These are phyloP conservation scores for Cupressus sempervirens DNA, from an alignment of 75 land plant species.

Conservation along the genomic window DNA sequence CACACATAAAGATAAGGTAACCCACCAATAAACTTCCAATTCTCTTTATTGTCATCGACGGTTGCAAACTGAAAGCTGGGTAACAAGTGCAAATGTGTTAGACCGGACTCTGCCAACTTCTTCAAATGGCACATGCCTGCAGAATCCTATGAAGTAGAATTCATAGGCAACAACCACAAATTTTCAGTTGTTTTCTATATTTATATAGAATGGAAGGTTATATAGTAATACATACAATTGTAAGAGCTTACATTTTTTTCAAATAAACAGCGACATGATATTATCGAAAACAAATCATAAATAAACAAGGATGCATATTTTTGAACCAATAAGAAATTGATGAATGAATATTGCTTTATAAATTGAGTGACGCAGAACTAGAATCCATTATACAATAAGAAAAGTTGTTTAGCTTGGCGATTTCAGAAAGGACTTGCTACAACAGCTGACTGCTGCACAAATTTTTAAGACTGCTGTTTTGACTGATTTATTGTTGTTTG, in stretches of 20 bases:
- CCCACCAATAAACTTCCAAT: constrained; percentile 78
- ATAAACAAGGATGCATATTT: not conserved
- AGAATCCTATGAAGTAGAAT: constrained; percentile 65
- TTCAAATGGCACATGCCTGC: constrained; percentile 70
- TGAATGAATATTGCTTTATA: not conserved
- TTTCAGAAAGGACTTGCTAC: not conserved
- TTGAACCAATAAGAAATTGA: not conserved
- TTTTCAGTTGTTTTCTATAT: constrained; percentile 3
- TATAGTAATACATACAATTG: not conserved
- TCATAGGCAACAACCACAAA: not conserved
- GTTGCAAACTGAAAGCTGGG: constrained; percentile 89
- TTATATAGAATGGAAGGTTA: not conserved
- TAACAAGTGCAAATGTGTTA: constrained; percentile 85
- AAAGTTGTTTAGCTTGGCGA: no score
- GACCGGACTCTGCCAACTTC: constrained; percentile 73
- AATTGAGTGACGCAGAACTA: not conserved
- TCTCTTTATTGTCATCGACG: constrained; percentile 77
- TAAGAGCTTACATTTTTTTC: not conserved
- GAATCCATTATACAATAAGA: not conserved
- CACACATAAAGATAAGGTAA: not conserved
- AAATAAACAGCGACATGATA: not conserved
- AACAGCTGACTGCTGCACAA: not conserved
- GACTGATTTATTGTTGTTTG: not conserved
- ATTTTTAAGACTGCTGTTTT: not conserved
- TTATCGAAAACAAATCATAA: not conserved